These are phyloP conservation scores for Mycena pura DNA, from an alignment of 768 basidiomycete species.

Conservation along the genomic window DNA sequence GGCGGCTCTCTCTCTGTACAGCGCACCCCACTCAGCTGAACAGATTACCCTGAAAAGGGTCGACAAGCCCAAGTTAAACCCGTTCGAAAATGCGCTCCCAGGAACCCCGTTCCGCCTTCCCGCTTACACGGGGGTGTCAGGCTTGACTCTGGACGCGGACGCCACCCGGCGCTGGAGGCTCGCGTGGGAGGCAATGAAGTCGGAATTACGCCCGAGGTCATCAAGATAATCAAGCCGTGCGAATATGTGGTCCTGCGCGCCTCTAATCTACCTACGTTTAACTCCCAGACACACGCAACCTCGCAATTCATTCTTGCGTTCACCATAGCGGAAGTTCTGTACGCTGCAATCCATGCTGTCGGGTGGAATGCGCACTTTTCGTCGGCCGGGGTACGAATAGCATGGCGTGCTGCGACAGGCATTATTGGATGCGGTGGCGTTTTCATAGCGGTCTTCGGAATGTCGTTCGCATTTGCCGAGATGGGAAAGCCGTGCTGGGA, in stretches of 20 bases:
- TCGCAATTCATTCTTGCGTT: background rate
- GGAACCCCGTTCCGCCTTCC: too few species aligned
- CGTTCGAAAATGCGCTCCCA: too few species aligned
- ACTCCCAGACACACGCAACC: background rate
- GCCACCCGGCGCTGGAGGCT: background rate
- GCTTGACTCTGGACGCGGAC: background rate
- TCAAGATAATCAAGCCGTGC: background rate
- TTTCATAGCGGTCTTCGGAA: background rate
- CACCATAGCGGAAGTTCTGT: background rate
- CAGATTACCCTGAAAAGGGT: too few species aligned
- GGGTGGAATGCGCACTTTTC: conserved; percentile 5
- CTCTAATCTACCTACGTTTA: background rate
- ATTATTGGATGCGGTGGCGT: conserved; percentile 1
- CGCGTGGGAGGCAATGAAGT: background rate
- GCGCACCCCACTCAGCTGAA: too few species aligned
- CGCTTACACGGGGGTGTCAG: background rate
- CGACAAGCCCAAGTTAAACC: too few species aligned
- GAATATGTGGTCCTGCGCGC: background rate
- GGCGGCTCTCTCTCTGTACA: too few species aligned
- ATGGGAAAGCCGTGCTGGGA: background rate
- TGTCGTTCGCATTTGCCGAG: background rate
- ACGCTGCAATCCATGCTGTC: background rate
- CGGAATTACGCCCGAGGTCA: background rate
- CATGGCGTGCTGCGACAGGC: background rate
- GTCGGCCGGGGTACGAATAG: background rate